phyloP scores from a whole-genome alignment of 176 grass and related monocot genomes.

The Eragrostis nindensis region DNA sequence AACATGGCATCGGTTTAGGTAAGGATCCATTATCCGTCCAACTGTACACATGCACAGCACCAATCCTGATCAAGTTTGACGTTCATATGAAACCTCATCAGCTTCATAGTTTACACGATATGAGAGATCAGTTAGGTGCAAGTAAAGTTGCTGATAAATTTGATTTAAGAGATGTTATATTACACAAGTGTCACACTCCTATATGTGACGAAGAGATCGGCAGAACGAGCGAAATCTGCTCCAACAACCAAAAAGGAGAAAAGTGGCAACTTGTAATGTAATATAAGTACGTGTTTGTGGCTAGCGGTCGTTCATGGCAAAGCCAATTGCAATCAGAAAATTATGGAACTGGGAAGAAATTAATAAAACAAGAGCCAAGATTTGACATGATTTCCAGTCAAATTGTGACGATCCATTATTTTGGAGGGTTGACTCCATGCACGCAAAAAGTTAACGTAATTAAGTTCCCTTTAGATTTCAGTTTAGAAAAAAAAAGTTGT shows the following conservation, averaged over 20 bases:
- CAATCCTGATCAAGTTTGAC: conserved; percentile 21
- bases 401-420: neutral
- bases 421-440: neutral
- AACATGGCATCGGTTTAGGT: conserved; percentile 49
- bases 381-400: neutral
- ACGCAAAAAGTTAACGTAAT: neutral
- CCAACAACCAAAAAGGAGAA: neutral
- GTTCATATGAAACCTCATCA: conserved; percentile 37
- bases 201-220: neutral
- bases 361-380: neutral
- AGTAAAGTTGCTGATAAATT: neutral
- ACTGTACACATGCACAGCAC: conserved; percentile 9
- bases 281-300: neutral
- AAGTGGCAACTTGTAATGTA: neutral
- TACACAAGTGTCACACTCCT: neutral
- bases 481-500: too few relatives aligned
- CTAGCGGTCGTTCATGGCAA: neutral
- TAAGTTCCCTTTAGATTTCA: neutral
- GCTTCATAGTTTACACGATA: conserved; percentile 47
- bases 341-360: neutral
- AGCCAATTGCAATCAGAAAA: neutral
- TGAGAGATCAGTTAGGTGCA: conserved; percentile 37
- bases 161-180: neutral
- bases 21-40: neutral
- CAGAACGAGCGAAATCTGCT: neutral